Conservation (phyloP, 306 rosid species). For the Gillenia trifoliata region DNA sequence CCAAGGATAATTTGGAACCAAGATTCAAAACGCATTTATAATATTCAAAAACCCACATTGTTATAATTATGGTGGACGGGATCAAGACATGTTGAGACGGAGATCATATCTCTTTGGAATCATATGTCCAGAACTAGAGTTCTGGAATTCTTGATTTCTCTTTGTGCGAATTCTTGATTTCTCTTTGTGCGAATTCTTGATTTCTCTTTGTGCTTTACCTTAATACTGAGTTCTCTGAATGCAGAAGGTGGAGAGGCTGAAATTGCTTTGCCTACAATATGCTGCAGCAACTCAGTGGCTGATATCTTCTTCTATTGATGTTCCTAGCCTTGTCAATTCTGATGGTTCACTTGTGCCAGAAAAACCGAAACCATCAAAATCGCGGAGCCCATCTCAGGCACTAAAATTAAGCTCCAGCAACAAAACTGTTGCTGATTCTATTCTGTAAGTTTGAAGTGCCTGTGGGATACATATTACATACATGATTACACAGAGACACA, state of each 20-base stretch:
- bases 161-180: background rate
- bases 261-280: conserved; percentile 81
- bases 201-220: background rate
- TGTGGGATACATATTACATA: background rate
- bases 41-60: background rate
- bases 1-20: background rate
- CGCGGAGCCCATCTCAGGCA: conserved; percentile 37
- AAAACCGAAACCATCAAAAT: conserved; percentile 46
- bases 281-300: conserved; percentile 95
- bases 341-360: conserved; percentile 31
- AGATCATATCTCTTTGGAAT: background rate
- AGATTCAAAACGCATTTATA: background rate
- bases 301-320: conserved; percentile 64
- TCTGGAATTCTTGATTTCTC: background rate
- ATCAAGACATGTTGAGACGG: background rate
- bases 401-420: conserved; percentile 56
- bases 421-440: conserved; percentile 54
- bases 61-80: background rate
- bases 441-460: conserved; percentile 58
- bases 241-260: conserved; percentile 90
- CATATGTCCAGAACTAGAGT: background rate
- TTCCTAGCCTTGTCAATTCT: conserved; percentile 40
- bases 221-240: conserved; percentile 11
- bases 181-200: background rate
- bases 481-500: too few relatives aligned